Percentiles rank a stretch among this genome's conserved stretches.
Conservation (phyloP, 2,329 filamentous ascomycete species). For the Colletotrichum echinochloae region DNA sequence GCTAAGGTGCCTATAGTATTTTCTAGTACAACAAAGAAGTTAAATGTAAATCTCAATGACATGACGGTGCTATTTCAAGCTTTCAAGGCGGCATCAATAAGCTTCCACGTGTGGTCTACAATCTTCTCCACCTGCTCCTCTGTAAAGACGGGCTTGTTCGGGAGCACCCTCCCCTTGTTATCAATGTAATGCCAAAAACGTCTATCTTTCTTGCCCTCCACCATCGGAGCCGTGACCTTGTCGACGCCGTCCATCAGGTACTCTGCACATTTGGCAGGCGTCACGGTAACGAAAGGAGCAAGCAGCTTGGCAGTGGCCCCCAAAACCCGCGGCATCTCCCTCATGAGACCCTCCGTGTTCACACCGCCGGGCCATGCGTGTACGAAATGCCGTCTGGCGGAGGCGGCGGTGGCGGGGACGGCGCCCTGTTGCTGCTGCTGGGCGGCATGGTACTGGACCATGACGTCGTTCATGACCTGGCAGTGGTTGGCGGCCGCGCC, state of each 20-base stretch:
- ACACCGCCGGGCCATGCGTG: slow-evolving; percentile 57
- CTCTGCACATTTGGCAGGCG: slow-evolving; percentile 47
- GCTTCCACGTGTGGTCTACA: slow-evolving; percentile 48
- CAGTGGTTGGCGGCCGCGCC: slow-evolving; percentile 52
- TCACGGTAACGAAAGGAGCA: slow-evolving; percentile 42
- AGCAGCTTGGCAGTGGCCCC: slow-evolving; percentile 39
- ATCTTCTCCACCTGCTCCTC: slow-evolving; percentile 47
- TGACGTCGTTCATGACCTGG: slow-evolving; percentile 53
- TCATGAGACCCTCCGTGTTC: slow-evolving; percentile 46
- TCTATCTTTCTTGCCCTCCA: slow-evolving; percentile 43
- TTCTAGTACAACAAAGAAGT: too few species aligned
- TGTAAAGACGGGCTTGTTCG: slow-evolving; percentile 46
- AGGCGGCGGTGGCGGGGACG: too few species aligned
- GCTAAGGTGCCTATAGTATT: too few species aligned
- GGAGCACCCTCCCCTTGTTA: slow-evolving; percentile 45
- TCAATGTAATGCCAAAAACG: slow-evolving; percentile 47
- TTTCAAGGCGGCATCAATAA: too few species aligned
- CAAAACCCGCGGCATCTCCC: slow-evolving; percentile 50
- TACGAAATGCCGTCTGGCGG: slow-evolving; percentile 49
- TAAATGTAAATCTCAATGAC: too few species aligned
- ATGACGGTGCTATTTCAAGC: too few species aligned
- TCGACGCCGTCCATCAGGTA: slow-evolving; percentile 44
- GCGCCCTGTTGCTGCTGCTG: too few species aligned
- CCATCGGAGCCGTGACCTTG: slow-evolving; percentile 28
- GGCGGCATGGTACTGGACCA: slow-evolving; percentile 51